Conservation (phyloP, 345 rosid genomes). For the Excoecaria cochinchinensis region DNA sequence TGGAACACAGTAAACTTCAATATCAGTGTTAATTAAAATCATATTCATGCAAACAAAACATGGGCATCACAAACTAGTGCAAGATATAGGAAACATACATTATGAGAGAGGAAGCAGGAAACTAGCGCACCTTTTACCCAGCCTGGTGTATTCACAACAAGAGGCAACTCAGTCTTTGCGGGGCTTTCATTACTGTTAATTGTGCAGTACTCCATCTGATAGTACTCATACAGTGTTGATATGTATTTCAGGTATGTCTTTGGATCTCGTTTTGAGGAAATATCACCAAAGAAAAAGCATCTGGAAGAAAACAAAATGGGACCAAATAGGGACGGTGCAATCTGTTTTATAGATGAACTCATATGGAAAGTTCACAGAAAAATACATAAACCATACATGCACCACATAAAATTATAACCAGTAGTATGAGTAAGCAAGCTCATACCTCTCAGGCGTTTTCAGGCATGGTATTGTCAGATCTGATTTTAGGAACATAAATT, state of each 20-base stretch:
- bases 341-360: not conserved
- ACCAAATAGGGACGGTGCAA: not conserved
- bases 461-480: constrained; percentile 83
- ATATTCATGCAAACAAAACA: not conserved
- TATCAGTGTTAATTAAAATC: constrained; percentile 2
- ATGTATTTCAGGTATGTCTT: constrained; percentile 60
- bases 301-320: constrained; percentile 32
- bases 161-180: constrained; percentile 55
- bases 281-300: constrained; percentile 84
- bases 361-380: not conserved
- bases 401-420: not conserved
- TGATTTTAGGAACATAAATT: constrained; percentile 25
- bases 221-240: constrained; percentile 58
- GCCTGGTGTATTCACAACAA: constrained; percentile 87
- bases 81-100: not conserved
- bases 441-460: constrained; percentile 90
- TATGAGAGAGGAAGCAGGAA: not conserved
- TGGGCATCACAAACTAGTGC: not conserved
- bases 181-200: constrained; percentile 32
- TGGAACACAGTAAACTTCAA: constrained; percentile 26
- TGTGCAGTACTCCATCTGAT: constrained; percentile 44
- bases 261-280: constrained; percentile 87
- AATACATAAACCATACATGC: not conserved
- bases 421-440: not conserved
- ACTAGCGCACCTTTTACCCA: constrained; percentile 88